These are phyloP conservation scores for Articulospora tetracladia DNA, from an alignment of 495 filamentous ascomycete species.

Conservation along the genomic window DNA sequence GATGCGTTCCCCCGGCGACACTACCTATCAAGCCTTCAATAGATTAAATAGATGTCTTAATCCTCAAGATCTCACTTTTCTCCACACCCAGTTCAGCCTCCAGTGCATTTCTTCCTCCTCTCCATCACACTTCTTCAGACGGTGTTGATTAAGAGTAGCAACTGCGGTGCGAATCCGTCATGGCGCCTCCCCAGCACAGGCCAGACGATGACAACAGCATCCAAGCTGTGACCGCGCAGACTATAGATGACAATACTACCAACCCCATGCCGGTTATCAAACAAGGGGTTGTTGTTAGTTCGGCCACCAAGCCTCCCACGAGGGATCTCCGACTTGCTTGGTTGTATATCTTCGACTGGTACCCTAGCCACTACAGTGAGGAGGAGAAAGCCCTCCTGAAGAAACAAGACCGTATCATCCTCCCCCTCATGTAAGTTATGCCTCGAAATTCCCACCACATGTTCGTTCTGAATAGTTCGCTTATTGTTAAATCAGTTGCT, in stretches of 20 bases:
- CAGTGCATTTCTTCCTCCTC: background rate
- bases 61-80: background rate
- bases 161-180: background rate
- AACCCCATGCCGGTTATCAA: background rate
- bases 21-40: too few relatives aligned
- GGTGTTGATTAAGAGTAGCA: background rate
- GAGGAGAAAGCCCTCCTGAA: constrained; percentile 22
- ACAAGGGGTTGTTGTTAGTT: background rate
- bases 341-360: constrained; percentile 21
- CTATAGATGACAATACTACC: background rate
- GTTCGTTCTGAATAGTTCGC: background rate
- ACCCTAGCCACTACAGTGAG: constrained; percentile 19
- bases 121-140: background rate
- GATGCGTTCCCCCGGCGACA: background rate
- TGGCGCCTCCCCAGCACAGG: background rate
- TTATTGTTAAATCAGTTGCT: constrained; percentile 36
- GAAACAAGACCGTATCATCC: constrained; percentile 55
- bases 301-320: background rate
- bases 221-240: background rate
- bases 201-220: background rate
- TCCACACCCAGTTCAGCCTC: too few relatives aligned
- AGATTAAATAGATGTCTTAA: background rate
- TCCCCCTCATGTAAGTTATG: constrained; percentile 38
- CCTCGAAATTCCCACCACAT: background rate
- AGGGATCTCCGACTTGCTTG: background rate